phyloP scores from a whole-genome alignment of 768 basidiomycete species.

The Tephrocybe sp. region DNA sequence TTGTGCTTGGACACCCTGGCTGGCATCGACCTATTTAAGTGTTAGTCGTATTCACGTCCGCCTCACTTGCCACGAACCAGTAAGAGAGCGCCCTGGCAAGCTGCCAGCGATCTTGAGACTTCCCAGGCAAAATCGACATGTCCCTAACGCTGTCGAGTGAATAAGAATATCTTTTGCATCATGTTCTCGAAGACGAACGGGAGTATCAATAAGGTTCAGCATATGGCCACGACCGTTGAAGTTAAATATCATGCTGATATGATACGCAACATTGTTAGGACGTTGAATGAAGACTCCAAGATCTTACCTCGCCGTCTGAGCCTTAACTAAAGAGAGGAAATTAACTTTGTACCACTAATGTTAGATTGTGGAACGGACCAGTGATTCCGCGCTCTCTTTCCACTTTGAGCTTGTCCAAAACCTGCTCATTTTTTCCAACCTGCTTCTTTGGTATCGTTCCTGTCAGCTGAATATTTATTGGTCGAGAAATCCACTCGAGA shows the following conservation, averaged over 20 bases:
- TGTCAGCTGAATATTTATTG: conserved; percentile 59
- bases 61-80: conserved; percentile 33
- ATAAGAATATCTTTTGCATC: neutral
- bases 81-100: conserved; percentile 86
- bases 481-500: conserved; percentile 4
- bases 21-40: conserved; percentile 77
- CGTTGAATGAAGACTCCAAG: too few relatives aligned
- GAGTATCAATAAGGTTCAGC: conserved; percentile 95
- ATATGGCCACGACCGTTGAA: conserved; percentile 58
- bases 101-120: conserved; percentile 87
- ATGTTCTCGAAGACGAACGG: conserved; percentile 42
- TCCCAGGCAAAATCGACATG: conserved; percentile 99
- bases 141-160: conserved; percentile 44
- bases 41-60: neutral
- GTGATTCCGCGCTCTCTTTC: conserved; percentile 97
- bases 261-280: too few relatives aligned
- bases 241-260: conserved; percentile 72
- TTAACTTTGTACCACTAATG: neutral
- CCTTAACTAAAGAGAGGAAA: conserved; percentile 64
- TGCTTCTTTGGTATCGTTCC: conserved; percentile 74
- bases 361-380: conserved; percentile 38
- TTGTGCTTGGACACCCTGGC: conserved; percentile 97
- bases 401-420: conserved; percentile 92
- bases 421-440: conserved; percentile 74
- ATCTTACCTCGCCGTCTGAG: conserved; percentile 83